Evolutionary conservation across 306 rosid genomes (phyloP).

Genomic region (Echinosophora koreensis): DNA sequence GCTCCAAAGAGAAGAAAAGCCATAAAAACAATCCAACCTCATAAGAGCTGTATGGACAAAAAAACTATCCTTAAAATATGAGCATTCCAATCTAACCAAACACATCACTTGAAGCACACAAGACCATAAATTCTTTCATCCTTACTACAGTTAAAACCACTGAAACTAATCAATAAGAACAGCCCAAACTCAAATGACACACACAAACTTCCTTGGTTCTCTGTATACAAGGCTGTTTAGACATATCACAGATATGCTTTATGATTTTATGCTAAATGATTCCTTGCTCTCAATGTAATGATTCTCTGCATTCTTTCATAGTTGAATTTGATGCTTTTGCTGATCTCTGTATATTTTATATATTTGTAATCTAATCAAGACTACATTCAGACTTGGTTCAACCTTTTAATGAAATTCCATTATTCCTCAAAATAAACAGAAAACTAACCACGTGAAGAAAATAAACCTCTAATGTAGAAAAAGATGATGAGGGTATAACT

Average conservation of each 20-base stretch:
- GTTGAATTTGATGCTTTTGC: not conserved
- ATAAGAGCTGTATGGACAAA: not conserved
- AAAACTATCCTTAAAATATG: not conserved
- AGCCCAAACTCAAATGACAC: not conserved
- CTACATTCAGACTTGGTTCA: not conserved
- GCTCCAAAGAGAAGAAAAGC: not conserved
- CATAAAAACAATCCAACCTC: not conserved
- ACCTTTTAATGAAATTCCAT: not conserved
- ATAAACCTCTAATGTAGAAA: conserved; percentile 24
- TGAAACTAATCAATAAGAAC: not conserved
- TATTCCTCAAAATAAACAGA: not conserved
- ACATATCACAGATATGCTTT: not conserved
- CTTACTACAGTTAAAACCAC: not conserved
- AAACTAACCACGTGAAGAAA: not conserved
- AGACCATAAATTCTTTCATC: not conserved
- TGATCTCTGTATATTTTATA: not conserved
- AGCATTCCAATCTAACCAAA: not conserved
- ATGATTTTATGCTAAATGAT: not conserved
- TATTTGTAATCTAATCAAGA: not conserved
- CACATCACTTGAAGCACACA: not conserved
- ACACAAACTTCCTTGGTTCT: not conserved
- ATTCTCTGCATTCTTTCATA: not conserved
- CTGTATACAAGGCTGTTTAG: not conserved
- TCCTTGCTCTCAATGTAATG: not conserved
- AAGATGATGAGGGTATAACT: not conserved